Percentiles rank a stretch among this genome's conserved stretches.
These are phyloP conservation scores for Tricharina praecox DNA, from an alignment of 495 filamentous ascomycete genomes.

Conservation along the genomic window DNA sequence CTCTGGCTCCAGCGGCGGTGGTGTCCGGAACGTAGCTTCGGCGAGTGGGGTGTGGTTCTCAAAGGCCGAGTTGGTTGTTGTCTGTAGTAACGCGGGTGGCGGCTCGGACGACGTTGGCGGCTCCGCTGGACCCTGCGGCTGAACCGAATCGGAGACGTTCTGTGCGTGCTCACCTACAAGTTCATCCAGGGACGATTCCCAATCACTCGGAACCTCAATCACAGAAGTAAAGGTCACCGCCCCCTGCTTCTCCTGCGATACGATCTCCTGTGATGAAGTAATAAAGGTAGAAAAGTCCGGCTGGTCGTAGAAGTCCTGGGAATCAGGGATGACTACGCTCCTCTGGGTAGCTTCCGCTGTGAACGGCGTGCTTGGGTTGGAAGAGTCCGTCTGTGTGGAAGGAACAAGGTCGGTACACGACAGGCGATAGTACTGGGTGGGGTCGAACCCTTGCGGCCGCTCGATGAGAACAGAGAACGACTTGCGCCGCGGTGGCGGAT, in stretches of 20 bases:
- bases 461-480: neutral
- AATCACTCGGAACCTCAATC: neutral
- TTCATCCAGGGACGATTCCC: neutral
- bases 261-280: neutral
- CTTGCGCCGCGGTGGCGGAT: neutral
- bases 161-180: neutral
- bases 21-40: neutral
- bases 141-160: neutral
- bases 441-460: neutral
- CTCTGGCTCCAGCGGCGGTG: neutral
- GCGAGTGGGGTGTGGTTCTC: neutral
- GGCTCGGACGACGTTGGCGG: neutral
- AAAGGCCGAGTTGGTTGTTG: neutral
- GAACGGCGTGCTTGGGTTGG: neutral
- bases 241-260: neutral
- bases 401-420: neutral
- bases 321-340: slow-evolving; percentile 6
- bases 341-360: slow-evolving; percentile 6
- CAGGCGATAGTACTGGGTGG: neutral
- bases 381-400: neutral
- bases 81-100: neutral
- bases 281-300: neutral
- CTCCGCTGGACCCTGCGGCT: neutral
- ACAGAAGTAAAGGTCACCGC: neutral
- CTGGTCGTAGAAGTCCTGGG: neutral